These are phyloP conservation scores for Nothopassalora personata DNA, from an alignment of 2,329 filamentous ascomycete genomes.

Conservation along the genomic window DNA sequence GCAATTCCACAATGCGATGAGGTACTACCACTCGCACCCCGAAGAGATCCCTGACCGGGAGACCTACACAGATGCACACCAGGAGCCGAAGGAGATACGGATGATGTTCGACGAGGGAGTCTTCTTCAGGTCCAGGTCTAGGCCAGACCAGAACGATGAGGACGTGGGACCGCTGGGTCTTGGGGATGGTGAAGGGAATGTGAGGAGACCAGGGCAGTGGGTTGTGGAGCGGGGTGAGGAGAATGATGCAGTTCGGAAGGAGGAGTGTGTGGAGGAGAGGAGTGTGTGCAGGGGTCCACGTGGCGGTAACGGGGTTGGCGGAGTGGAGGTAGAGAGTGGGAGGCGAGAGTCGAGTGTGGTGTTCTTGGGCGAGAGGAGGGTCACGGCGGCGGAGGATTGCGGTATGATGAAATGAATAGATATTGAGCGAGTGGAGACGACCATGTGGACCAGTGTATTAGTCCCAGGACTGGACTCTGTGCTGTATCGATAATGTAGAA, in stretches of 20 bases:
- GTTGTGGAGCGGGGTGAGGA: background rate
- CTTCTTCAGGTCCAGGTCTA: background rate
- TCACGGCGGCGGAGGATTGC: background rate
- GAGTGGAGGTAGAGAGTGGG: background rate
- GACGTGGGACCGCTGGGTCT: background rate
- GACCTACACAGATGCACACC: background rate
- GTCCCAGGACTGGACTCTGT: no score
- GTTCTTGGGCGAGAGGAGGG: background rate
- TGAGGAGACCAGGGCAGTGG: background rate
- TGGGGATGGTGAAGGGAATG: background rate
- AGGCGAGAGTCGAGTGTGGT: background rate
- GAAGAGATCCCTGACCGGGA: background rate
- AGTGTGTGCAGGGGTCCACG: no score
- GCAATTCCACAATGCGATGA: background rate
- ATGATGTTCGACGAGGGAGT: background rate
- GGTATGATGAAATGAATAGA: background rate
- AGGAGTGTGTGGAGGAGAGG: no score
- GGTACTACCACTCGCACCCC: background rate
- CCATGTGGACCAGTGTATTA: no score
- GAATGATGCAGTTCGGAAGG: no score
- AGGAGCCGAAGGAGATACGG: background rate
- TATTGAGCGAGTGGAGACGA: background rate
- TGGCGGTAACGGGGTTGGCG: background rate
- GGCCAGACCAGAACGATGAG: background rate
- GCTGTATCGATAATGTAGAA: no score